phyloP scores from a whole-genome alignment of 2,329 filamentous ascomycete species.

The Aspergillus terreus region DNA sequence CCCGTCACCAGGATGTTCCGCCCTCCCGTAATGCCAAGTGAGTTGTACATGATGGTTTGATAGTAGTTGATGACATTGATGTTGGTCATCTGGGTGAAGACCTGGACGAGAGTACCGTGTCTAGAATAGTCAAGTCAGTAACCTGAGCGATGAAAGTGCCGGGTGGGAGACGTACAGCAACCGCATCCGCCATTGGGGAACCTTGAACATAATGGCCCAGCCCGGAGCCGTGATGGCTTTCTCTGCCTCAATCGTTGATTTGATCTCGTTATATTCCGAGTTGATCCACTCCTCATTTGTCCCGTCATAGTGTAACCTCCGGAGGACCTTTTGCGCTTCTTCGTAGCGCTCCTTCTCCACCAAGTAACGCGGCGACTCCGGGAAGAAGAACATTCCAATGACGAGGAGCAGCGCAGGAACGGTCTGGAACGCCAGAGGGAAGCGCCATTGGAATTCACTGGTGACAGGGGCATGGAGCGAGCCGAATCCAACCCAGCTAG shows the following conservation, averaged over 20 bases:
- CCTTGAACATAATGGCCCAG: conserved; percentile 37
- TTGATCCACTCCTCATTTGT: conserved; percentile 56
- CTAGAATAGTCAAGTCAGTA: conserved; percentile 7
- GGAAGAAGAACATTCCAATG: conserved; percentile 31
- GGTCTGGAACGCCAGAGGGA: conserved; percentile 33
- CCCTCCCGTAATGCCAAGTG: conserved; percentile 54
- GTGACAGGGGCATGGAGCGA: conserved; percentile 34
- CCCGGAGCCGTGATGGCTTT: conserved; percentile 49
- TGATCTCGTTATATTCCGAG: conserved; percentile 24
- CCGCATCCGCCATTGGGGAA: conserved; percentile 54
- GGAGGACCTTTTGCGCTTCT: conserved; percentile 48
- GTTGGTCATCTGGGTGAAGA: conserved; percentile 57
- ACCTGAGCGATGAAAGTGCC: not conserved
- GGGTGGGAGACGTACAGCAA: conserved; percentile 40
- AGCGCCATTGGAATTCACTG: conserved; percentile 34
- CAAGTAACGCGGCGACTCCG: conserved; percentile 34
- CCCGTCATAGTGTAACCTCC: conserved; percentile 54
- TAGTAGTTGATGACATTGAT: conserved; percentile 43
- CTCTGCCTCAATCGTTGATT: conserved; percentile 56
- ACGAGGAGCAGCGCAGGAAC: conserved; percentile 39
- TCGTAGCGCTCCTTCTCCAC: conserved; percentile 44
- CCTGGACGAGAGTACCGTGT: conserved; percentile 59
- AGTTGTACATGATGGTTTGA: conserved; percentile 38
- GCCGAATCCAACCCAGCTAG: conserved; percentile 47
- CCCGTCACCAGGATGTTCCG: conserved; percentile 54